Conservation (phyloP, 495 filamentous ascomycete species). For the Massariosphaeria phaeospora region DNA sequence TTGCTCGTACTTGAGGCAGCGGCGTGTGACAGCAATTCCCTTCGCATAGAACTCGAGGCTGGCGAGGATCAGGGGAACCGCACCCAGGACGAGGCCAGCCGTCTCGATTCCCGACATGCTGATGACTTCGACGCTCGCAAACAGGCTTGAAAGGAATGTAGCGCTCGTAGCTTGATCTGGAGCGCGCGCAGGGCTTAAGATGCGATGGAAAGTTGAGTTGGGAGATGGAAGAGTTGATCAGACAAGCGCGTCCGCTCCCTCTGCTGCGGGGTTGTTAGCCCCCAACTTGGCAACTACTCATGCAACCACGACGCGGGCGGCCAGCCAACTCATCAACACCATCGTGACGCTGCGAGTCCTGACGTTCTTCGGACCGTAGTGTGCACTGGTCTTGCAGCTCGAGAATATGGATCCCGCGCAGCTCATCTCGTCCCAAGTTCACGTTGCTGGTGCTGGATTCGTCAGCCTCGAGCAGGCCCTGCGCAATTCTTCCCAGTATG, state of each 20-base stretch:
- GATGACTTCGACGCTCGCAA: slow-evolving; percentile 7
- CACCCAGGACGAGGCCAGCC: slow-evolving; percentile 39
- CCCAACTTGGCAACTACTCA: background rate
- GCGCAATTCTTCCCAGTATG: background rate
- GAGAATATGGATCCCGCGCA: background rate
- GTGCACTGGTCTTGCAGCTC: background rate
- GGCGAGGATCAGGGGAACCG: slow-evolving; percentile 38
- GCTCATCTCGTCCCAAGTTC: background rate
- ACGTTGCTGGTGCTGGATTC: slow-evolving; percentile 1
- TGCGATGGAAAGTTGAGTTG: background rate
- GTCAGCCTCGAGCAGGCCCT: slow-evolving; percentile 14
- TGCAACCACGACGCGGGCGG: no score
- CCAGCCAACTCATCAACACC: background rate
- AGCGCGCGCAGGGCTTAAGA: background rate
- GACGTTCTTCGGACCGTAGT: background rate
- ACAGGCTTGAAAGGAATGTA: no score
- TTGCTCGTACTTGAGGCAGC: slow-evolving; percentile 13
- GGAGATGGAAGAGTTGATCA: background rate
- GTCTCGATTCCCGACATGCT: slow-evolving; percentile 39
- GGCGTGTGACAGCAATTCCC: slow-evolving; percentile 25
- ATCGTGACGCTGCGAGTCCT: background rate
- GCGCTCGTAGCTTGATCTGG: background rate
- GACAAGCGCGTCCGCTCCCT: background rate
- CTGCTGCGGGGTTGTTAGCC: background rate
- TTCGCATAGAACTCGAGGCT: slow-evolving; percentile 37